These are phyloP conservation scores for Steccherinum ochraceum DNA, from an alignment of 768 basidiomycete genomes.

Conservation along the genomic window DNA sequence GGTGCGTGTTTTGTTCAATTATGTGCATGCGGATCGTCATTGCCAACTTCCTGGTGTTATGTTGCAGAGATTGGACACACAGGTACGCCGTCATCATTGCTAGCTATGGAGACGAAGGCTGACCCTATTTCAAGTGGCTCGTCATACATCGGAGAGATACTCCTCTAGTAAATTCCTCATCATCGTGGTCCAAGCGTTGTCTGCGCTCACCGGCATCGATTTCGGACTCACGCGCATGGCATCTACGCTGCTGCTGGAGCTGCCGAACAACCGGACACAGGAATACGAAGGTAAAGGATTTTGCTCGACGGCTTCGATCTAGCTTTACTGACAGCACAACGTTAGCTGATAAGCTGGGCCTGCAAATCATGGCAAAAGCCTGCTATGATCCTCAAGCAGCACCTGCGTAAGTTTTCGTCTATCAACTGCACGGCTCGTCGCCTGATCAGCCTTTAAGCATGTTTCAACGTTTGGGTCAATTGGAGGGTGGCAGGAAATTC, in stretches of 20 bases:
- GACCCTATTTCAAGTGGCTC: constrained; percentile 38
- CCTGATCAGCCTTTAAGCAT: constrained; percentile 37
- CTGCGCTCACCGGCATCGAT: constrained; percentile 51
- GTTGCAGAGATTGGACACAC: constrained; percentile 72
- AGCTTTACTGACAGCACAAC: background rate
- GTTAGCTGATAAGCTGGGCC: constrained; percentile 80
- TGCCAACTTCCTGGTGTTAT: background rate
- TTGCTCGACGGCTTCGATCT: background rate
- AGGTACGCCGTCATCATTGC: constrained; percentile 33
- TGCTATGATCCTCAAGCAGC: constrained; percentile 83
- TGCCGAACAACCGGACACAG: constrained; percentile 78
- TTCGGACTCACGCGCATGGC: constrained; percentile 42
- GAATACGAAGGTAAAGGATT: constrained; percentile 68
- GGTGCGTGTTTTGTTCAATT: constrained; percentile 56
- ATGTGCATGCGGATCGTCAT: background rate
- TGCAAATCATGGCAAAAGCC: constrained; percentile 72
- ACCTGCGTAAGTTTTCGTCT: constrained; percentile 45
- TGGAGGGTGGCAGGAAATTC: constrained; percentile 36
- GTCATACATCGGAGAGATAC: constrained; percentile 45
- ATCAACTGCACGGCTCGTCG: background rate
- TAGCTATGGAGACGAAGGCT: background rate
- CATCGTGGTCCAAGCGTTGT: constrained; percentile 28
- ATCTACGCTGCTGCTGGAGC: constrained; percentile 48
- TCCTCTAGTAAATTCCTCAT: constrained; percentile 38
- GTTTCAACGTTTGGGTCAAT: constrained; percentile 57